Base-by-base conservation (phyloP, 1,139 yeast species). In the Yamadazyma diddensiae region DNA sequence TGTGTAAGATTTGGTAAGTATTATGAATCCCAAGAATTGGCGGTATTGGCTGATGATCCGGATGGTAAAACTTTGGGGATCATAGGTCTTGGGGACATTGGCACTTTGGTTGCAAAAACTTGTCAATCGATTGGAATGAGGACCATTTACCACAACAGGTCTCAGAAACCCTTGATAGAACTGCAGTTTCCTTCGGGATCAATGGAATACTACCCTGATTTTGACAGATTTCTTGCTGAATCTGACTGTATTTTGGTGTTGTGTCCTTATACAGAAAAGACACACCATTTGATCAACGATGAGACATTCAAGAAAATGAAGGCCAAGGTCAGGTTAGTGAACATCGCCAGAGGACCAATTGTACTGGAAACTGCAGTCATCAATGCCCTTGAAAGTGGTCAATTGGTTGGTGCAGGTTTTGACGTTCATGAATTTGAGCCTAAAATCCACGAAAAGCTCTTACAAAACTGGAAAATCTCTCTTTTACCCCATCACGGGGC, bases 361-460 rank as follows among this genome's bases (percentile, higher is more conserved):
- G 64, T 62, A 3, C 51, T 62, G 35, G 64, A 61, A 33, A 54
- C 50, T 6, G 65, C 66, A 1, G 53, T 62, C 2, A 50, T 62
- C 15, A 62, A 59, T 31, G 65, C 66, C 3, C 29, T 62, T 9
- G 62, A 62, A 29, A 41, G 58, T 15, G 67, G 66, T 1, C 67
- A 62, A 31, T 41, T 62, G 21, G 57, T 57, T 11, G 65, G 66
- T 18, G 67, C 65, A 6, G 69, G 68, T 0, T 57, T 62, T 39
- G 69, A 62, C 42, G 69, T 62, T n/a, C 62, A 59, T 36, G 66
- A 62, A 37, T 57, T 59, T 41, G 69, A 62, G 40, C 69, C 69
- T 9, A 46, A 49, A 33, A 58, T 62, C 13, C 46, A 51, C 28
- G 51, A 53, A 24, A 50, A 47, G 30, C 37, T 60, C 9, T 31